Evolutionary conservation across 768 basidiomycete species (phyloP), one percentile per base, ranked within the genome.

Genomic region (Russula vinacea): DNA sequence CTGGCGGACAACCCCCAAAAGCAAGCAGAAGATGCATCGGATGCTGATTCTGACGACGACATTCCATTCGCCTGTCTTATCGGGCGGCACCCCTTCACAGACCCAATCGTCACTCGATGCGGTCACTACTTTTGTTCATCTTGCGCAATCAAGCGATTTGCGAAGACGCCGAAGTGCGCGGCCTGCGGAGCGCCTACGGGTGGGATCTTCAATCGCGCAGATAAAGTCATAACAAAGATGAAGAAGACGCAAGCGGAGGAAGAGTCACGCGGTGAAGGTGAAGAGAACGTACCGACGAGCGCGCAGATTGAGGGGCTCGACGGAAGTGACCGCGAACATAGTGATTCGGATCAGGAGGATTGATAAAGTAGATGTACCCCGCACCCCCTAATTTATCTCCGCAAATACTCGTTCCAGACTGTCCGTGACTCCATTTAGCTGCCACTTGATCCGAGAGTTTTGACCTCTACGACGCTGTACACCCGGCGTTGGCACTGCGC

Each of bases 21-120:
- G 75, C 79, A 83, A 68, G 81, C 65, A 49, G 78, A 74, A 42
- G 85, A 82, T 37, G 85, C 85, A 54, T 85, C 76, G 10, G 87
- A 83, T 5, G 49, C 3, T 57, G 83, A 84, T 44, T 87, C 87
- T 69, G 86, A 89, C 62, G 90, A 93, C 73, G 94, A 94, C 74
- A 83, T 98, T 56, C 97, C 97, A 6, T 99, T 98, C 74, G 96
- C 97, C n/a, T 99, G 97, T 77, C 82, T 98, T 70, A 89, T 99
- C 68, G 98, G 97, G 75, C 87, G 96, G 62, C 89, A 97, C 71
- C 88, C 87, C 58, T 98, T 94, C 76, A 94, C 89, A 14, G 93
- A 97, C 70, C 96, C 97, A 19, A 84, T 99, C 64, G 93, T 93
- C 55, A 98, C 97, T 45, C 89, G 92, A 58, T 99, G 97, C 76